These are phyloP conservation scores for Globisporangium camurandrum DNA, from an alignment of 352 stramenopile genomes.

Conservation along the genomic window DNA sequence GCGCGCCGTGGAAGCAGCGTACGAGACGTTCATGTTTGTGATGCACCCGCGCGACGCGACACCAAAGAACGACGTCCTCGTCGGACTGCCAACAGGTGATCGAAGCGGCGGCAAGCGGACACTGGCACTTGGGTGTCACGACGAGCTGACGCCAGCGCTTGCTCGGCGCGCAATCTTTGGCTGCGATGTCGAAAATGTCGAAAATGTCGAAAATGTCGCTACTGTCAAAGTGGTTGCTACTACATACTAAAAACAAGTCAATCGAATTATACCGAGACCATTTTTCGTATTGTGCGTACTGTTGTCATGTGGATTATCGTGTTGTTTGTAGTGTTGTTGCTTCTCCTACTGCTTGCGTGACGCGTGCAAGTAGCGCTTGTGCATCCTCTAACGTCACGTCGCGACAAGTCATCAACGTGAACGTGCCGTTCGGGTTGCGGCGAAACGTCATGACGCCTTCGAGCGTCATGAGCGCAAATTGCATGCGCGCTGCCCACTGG, in stretches of 20 bases:
- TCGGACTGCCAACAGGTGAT: constrained; percentile 44
- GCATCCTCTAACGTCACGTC: constrained; percentile 32
- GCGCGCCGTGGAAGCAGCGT: constrained; percentile 40
- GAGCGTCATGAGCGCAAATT: constrained; percentile 74
- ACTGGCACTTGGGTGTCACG: constrained; percentile 24
- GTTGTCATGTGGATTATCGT: too few species aligned
- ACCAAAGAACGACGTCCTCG: constrained; percentile 80
- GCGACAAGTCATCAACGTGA: constrained; percentile 45
- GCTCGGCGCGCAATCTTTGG: constrained; percentile 11
- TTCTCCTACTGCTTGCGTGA: too few species aligned
- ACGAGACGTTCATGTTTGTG: constrained; percentile 67
- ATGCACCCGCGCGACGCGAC: constrained; percentile 67
- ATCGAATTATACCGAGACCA: too few species aligned
- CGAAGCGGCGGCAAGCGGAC: constrained; percentile 5
- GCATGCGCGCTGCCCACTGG: constrained; percentile 63
- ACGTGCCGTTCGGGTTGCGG: constrained; percentile 16
- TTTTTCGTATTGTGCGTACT: too few species aligned
- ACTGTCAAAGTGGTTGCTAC: too few species aligned
- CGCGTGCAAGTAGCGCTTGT: constrained; percentile 35
- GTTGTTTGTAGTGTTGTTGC: too few species aligned
- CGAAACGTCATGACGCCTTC: constrained; percentile 70
- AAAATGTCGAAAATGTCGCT: too few species aligned
- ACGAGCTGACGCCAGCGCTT: constrained; percentile 7
- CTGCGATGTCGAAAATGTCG: too few species aligned
- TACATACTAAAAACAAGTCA: too few species aligned